Percentiles rank a stretch among this genome's conserved stretches.
phyloP scores from a whole-genome alignment of 768 basidiomycete species.

The Russula brevipes region DNA sequence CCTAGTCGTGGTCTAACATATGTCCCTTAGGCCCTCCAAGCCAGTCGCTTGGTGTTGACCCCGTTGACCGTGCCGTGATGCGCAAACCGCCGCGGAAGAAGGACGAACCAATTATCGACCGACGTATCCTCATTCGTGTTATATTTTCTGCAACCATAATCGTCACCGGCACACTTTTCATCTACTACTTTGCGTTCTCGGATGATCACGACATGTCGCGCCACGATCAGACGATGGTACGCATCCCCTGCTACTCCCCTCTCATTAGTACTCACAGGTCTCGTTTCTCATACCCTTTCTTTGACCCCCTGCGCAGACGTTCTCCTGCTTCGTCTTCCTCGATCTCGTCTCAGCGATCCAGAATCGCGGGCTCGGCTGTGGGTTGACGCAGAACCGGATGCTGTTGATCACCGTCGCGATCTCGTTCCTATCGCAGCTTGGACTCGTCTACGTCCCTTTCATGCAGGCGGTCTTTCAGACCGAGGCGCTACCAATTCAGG shows the following conservation, averaged over 20 bases:
- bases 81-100: slow-evolving; percentile 87
- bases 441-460: slow-evolving; percentile 82
- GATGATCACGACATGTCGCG: slow-evolving; percentile 73
- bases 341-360: slow-evolving; percentile 94
- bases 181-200: slow-evolving; percentile 76
- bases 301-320: slow-evolving; percentile 58
- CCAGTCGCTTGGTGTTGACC: slow-evolving; percentile 94
- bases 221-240: slow-evolving; percentile 94
- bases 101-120: slow-evolving; percentile 82
- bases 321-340: slow-evolving; percentile 94
- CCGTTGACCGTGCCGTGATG: slow-evolving; percentile 92
- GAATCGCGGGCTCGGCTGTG: slow-evolving; percentile 87
- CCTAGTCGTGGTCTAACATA: not conserved
- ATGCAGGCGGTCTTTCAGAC: slow-evolving; percentile 95
- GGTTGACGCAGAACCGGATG: slow-evolving; percentile 82
- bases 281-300: not conserved
- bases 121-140: slow-evolving; percentile 67
- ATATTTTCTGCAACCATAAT: slow-evolving; percentile 93
- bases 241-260: slow-evolving; percentile 26
- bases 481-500: slow-evolving; percentile 61
- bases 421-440: slow-evolving; percentile 80
- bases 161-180: slow-evolving; percentile 79
- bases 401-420: slow-evolving; percentile 80
- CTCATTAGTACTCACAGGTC: not conserved
- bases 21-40: slow-evolving; percentile 72